Evolutionary conservation across 2,329 filamentous ascomycete genomes (phyloP).

Genomic region (Arthrinium phaeospermum): DNA sequence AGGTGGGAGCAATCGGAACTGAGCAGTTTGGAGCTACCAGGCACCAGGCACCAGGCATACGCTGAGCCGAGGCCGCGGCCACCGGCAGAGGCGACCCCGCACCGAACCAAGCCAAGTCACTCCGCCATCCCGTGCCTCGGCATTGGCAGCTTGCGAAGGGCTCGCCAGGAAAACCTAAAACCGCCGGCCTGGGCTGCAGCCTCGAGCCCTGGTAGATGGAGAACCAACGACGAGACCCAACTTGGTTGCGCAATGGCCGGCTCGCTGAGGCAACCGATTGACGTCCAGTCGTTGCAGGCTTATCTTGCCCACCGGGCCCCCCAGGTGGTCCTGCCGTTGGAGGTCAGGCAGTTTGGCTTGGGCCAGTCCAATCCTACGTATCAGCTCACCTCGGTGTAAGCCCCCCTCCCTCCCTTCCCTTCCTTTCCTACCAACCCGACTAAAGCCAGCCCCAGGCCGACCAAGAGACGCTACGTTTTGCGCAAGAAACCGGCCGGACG

Average conservation of each 20-base stretch:
- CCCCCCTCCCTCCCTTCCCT: not conserved
- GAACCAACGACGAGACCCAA: not conserved
- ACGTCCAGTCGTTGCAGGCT: slow-evolving; percentile 76
- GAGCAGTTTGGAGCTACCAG: too few species aligned
- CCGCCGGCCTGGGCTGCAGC: too few species aligned
- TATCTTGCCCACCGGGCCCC: slow-evolving; percentile 81
- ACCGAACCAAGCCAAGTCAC: not conserved
- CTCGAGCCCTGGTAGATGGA: too few species aligned
- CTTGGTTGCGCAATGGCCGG: slow-evolving; percentile 71
- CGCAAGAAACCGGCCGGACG: slow-evolving; percentile 96
- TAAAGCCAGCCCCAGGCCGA: not conserved
- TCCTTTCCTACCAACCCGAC: slow-evolving; percentile 48
- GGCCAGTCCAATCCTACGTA: slow-evolving; percentile 98
- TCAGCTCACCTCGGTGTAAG: slow-evolving; percentile 69
- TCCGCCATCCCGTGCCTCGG: not conserved
- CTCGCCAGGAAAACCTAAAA: not conserved
- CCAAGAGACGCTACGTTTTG: slow-evolving; percentile 72
- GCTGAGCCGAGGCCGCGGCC: not conserved
- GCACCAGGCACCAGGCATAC: too few species aligned
- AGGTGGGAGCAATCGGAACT: not conserved
- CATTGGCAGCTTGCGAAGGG: not conserved
- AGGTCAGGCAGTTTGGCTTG: slow-evolving; percentile 96
- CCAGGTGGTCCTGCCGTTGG: slow-evolving; percentile 79
- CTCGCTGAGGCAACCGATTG: slow-evolving; percentile 86
- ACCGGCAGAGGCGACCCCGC: not conserved